Evolutionary conservation across 805 yeast species (phyloP), one percentile per base, ranked within the genome.

Genomic region (Yarrowia sp.): DNA sequence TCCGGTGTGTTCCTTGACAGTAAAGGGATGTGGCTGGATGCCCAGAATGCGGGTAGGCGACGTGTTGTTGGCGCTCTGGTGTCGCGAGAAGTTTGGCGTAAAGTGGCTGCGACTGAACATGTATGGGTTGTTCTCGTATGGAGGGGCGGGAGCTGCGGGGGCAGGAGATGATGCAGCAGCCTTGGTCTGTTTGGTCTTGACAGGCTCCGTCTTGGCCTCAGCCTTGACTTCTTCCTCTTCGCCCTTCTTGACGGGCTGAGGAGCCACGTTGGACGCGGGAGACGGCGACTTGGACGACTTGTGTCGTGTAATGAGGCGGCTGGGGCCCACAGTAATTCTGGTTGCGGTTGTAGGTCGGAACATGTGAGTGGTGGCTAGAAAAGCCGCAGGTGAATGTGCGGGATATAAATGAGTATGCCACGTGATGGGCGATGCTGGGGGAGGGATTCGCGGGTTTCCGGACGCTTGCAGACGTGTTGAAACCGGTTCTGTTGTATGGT

Each of bases 231-330:
- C 51, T 13, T 58, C 64, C 17, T 58, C 51, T 17, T 58, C 64
- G 41, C 51, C 51, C 51, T 43, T 43, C n/a, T 58, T 58, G 11
- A 58, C 51, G 45, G 61, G 61, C 47, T 55, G 61, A 15, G 50
- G 50, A 8, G 50, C 63, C 17, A 17, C 51, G 22, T 33, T 33
- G 9, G 64, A 44, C 11, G 51, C 51, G 10, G 64, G 36, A 4
- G 64, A 43, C n/a, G 64, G 64, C 28, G 64, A 43, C 51, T 58
- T 58, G 51, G 64, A 58, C 15, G 64, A 58, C 64, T 58, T 58
- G 51, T 35, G 43, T 55, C 61, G 39, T 15, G 35, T 11, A 15
- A 39, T 10, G 38, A 55, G 47, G 3, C 61, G 61, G 15, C 31
- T 15, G 11, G 61, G 61, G 7, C 47, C 61, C 47, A 55, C 47